Base-by-base conservation (phyloP, 2,329 filamentous ascomycete genomes). In the Orbilia oligospora region DNA sequence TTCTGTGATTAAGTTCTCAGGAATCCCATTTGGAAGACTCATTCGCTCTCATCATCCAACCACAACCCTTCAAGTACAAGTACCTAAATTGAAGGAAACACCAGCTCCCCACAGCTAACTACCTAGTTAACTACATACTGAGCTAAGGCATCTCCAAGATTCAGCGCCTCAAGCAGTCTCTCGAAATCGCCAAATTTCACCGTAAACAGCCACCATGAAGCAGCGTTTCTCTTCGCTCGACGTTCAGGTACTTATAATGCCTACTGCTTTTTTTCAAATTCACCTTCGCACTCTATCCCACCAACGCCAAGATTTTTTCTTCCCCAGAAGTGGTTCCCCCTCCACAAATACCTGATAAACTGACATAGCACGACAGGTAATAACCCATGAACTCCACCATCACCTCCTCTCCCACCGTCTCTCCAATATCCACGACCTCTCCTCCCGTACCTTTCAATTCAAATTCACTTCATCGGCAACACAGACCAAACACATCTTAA, bases 351-450 rank as follows among this genome's bases (percentile, higher is more conserved):
- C n/a, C n/a, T 20, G 6, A 18, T 20, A 46, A 46, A 46, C 3
- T 14, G 3, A 30, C 27, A 3, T 6, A 6, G 27, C 27, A 30
- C 2, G n/a, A 12, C 20, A 97, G 93, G 93, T 97, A 85, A 97
- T 98, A 83, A 92, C 94, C 71, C 93, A 97, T 84, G 96, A 99
- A 88, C 92, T 99, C 80, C 91, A 93, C 76, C 87, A 89, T 80
- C 89, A 88, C 80, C 88, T 99, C 68, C 89, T 91, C 75, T 90
- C 90, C 76, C 88, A 98, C 80, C 92, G 96, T 80, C 89, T 98
- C 64, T 90, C 93, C 80, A 99, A 99, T 84, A 91, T 97, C 84
- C 98, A 99, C 86, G 96, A 99, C 84, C 90, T 99, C 76, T 97
- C 93, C 80, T 94, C 94, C 86, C 94, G 95, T 83, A 97, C 98